Base-by-base conservation (phyloP, 306 rosid species). In the Sindora glabra region DNA sequence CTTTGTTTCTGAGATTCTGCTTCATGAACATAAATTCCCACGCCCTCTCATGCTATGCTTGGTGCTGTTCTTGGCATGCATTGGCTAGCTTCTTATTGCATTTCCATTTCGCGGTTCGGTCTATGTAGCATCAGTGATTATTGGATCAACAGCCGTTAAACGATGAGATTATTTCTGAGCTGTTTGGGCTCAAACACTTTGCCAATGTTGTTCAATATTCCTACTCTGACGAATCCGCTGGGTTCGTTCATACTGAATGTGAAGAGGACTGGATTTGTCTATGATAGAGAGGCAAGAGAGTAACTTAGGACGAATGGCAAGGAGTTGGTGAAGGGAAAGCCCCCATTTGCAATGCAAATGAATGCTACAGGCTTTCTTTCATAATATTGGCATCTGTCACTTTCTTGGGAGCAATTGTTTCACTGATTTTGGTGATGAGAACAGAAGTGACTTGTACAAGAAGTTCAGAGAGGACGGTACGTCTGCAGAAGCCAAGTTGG, bases 151-250 rank as follows among this genome's bases (percentile, higher is more conserved):
- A 74, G 32, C 80, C 83, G 0, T 42, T 81, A 69, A 71, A 74
- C n/a, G 74, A 67, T 48, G 70, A 83, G 8, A 77, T 81, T 11
- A 77, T 81, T 21, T 81, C 87, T 0, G 83, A 81, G 67, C 74
- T 81, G 3, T 81, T 81, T 17, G 87, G 87, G 12, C 74, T 77
- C 6, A 81, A 74, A 24, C 64, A 81, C 51, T 81, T 50, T 53
- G 71, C 81, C 0, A 81, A n/a, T 83, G 11, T 37, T 81, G 72
- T 77, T 81, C 72, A 81, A 74, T 25, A 77, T 68, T 11, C 83
- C 83, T 2, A 77, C 74, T 21, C 5, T 74, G 0, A 79, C 76
- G 8, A 75, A 75, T 30, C 84, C 84, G 1, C 45, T 75, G 2
- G 84, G 84, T 1, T 73, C 80, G 0, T 81, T 69, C 10, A 69